Evolutionary conservation across 768 basidiomycete genomes (phyloP).

Genomic region (Phaeotremella fagi): DNA sequence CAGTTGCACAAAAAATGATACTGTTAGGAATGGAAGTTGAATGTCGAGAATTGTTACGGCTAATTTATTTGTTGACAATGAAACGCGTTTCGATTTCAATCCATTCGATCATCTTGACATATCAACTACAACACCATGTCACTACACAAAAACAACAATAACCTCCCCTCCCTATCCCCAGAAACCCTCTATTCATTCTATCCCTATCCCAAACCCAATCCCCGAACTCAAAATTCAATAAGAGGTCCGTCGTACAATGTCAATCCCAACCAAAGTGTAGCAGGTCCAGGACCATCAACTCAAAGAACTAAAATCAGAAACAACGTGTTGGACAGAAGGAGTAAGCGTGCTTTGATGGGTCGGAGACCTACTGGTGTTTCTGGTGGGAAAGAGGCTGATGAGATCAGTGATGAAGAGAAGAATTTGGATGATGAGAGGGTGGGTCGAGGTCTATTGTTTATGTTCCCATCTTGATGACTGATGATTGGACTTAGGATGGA

Average conservation of each 20-base stretch:
- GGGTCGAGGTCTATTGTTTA: conserved; percentile 1
- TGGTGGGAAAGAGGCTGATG: conserved; percentile 24
- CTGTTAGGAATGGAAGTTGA: no score
- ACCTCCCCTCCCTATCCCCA: conserved; percentile 9
- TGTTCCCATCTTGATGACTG: not conserved
- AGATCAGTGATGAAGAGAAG: conserved; percentile 31
- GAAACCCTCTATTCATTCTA: conserved; percentile 28
- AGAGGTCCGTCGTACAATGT: not conserved
- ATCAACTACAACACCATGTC: not conserved
- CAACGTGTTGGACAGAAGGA: conserved; percentile 6
- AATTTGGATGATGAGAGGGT: conserved; percentile 37
- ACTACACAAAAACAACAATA: not conserved
- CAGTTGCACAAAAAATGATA: no score
- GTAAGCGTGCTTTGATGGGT: conserved; percentile 30
- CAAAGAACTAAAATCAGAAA: not conserved
- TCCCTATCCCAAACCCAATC: conserved; percentile 21
- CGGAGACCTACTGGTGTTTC: conserved; percentile 24
- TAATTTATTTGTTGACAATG: no score
- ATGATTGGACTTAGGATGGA: not conserved
- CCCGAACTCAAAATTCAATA: conserved; percentile 14
- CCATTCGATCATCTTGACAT: not conserved
- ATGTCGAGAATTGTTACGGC: no score
- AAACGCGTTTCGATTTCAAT: not conserved
- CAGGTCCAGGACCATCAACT: conserved; percentile 9
- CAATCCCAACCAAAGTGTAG: not conserved